Percentiles rank a stretch among this genome's conserved stretches.
Conservation (phyloP, 768 basidiomycete genomes). For the Pulveroboletus ravenelii region DNA sequence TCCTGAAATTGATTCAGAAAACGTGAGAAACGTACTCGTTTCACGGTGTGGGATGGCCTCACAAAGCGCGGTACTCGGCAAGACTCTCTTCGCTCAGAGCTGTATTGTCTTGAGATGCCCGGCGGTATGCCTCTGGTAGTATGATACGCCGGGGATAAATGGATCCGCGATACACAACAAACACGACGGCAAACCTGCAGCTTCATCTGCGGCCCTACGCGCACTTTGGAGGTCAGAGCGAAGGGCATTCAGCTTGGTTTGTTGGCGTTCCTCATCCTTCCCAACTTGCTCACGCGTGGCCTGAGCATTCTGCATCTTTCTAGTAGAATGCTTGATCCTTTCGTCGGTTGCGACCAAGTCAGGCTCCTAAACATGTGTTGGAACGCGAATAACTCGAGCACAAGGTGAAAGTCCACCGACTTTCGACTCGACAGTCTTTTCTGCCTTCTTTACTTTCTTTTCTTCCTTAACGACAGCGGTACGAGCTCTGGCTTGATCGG, state of each 20-base stretch:
- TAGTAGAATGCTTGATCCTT: constrained; percentile 79
- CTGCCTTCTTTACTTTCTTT: constrained; percentile 82
- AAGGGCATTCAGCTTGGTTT: constrained; percentile 49
- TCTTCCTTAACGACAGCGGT: constrained; percentile 78
- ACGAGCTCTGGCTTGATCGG: constrained; percentile 75
- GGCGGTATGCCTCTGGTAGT: constrained; percentile 64
- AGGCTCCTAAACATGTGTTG: constrained; percentile 56
- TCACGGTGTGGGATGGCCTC: neutral
- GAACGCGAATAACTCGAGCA: neutral
- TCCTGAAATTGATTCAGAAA: constrained; percentile 41
- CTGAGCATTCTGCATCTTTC: constrained; percentile 70
- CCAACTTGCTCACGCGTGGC: constrained; percentile 58
- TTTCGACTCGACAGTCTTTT: constrained; percentile 83
- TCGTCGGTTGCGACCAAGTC: constrained; percentile 80
- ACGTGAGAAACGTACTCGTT: constrained; percentile 2
- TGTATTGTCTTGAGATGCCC: constrained; percentile 66
- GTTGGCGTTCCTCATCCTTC: constrained; percentile 52
- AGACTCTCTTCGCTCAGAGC: constrained; percentile 80
- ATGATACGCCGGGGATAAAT: constrained; percentile 8
- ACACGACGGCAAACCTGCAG: constrained; percentile 54
- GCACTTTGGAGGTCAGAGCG: constrained; percentile 65
- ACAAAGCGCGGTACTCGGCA: constrained; percentile 61
- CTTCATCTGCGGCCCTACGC: constrained; percentile 64
- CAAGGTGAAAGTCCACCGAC: constrained; percentile 36
- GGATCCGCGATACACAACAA: neutral